Evolutionary conservation across 2,329 filamentous ascomycete species (phyloP).

Genomic region (Aspergillus awamori): DNA sequence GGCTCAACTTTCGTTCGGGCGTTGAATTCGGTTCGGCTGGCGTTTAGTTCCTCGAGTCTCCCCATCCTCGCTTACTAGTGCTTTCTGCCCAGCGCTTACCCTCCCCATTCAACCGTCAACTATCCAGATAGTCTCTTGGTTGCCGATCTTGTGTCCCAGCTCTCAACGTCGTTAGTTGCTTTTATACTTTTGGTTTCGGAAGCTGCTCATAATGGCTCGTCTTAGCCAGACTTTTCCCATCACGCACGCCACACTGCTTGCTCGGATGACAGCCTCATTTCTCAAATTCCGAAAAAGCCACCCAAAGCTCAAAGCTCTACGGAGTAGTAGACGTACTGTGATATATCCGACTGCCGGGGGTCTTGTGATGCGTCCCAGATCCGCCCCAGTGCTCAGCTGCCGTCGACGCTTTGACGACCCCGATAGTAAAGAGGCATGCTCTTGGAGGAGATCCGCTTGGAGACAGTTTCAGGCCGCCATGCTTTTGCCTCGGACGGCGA

Average conservation of each 20-base stretch:
- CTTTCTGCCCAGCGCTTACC: not conserved
- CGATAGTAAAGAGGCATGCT: slow-evolving; percentile 4
- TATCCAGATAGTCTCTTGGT: not conserved
- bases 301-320: slow-evolving; percentile 1
- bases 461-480: slow-evolving; percentile 1
- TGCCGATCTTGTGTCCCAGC: not conserved
- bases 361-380: slow-evolving; percentile 10
- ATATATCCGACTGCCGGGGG: not conserved
- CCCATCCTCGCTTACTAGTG: not conserved
- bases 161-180: not conserved
- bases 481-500: not conserved
- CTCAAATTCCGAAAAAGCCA: not conserved
- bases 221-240: not conserved
- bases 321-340: not conserved
- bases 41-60: not conserved
- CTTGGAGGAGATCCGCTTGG: not conserved
- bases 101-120: not conserved
- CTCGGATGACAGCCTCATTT: not conserved
- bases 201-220: not conserved
- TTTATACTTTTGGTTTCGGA: not conserved
- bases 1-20: not conserved
- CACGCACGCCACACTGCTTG: not conserved
- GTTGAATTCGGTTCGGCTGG: not conserved
- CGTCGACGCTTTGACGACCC: slow-evolving; percentile 5
- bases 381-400: slow-evolving; percentile 3